These are phyloP conservation scores for Vigna angularis DNA, from an alignment of 306 rosid genomes.

Conservation along the genomic window DNA sequence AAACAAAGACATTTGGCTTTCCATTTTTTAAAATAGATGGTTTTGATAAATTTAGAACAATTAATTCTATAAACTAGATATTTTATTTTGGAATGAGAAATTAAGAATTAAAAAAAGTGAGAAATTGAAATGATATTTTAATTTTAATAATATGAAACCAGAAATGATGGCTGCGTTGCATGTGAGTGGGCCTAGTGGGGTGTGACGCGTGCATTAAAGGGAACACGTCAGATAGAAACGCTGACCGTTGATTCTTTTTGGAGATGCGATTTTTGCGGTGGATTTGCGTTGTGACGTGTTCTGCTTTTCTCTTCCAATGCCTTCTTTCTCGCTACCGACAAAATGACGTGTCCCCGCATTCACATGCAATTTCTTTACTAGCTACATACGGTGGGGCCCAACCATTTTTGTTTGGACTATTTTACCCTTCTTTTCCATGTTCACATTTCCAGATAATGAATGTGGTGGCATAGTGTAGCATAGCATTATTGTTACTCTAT, in stretches of 20 bases:
- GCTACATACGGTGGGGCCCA: slow-evolving; percentile 10
- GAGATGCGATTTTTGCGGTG: slow-evolving; percentile 23
- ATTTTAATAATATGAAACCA: neutral
- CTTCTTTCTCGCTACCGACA: slow-evolving; percentile 24
- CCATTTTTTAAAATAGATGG: too few species aligned
- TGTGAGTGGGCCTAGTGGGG: slow-evolving; percentile 36
- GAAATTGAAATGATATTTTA: too few species aligned
- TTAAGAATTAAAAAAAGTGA: too few species aligned
- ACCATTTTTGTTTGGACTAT: neutral
- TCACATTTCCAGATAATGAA: slow-evolving; percentile 11
- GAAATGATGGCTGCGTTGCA: neutral
- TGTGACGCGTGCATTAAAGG: slow-evolving; percentile 21
- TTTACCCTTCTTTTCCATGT: neutral
- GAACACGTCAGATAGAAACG: slow-evolving; percentile 28
- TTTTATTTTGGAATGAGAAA: too few species aligned
- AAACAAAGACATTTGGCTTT: too few species aligned
- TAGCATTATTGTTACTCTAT: neutral
- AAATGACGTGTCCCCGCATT: slow-evolving; percentile 38
- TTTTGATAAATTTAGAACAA: too few species aligned
- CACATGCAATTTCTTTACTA: slow-evolving; percentile 26
- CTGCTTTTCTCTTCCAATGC: neutral
- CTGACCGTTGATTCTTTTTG: neutral
- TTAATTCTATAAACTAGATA: too few species aligned
- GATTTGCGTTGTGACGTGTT: slow-evolving; percentile 21
- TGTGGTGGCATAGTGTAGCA: neutral